A percentile compares a stretch with the other conserved stretches of the same genome.
Conservation (phyloP, 495 filamentous ascomycete genomes). For the Aspergillus leporis region DNA sequence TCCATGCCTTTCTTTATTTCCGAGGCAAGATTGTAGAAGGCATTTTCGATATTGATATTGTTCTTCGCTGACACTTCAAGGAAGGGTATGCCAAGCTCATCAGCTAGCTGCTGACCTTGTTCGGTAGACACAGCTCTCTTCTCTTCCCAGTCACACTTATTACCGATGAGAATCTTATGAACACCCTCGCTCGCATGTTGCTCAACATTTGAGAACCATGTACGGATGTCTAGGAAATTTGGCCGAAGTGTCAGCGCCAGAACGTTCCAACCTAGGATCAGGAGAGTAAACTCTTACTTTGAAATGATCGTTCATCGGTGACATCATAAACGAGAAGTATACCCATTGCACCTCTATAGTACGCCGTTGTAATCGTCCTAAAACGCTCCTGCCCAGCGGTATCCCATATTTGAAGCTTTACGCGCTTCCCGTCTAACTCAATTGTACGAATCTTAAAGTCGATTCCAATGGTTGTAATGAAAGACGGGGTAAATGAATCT, state of each 20-base stretch:
- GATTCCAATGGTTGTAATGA: conserved; percentile 99
- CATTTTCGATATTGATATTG: conserved; percentile 99
- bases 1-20: conserved; percentile 91
- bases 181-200: conserved; percentile 99
- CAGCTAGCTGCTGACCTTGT: conserved; percentile 87
- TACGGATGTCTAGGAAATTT: conserved; percentile 76
- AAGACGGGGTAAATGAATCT: conserved; percentile 96
- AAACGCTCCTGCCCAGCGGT: conserved; percentile 98
- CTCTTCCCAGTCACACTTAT: conserved; percentile 99
- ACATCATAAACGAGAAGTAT: conserved; percentile 98
- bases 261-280: neutral
- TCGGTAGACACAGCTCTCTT: conserved; percentile 93
- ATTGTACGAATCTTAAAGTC: conserved; percentile 99
- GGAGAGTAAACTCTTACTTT: conserved; percentile 65
- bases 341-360: conserved; percentile 97
- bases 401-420: conserved; percentile 99
- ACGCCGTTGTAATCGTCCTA: conserved; percentile 97
- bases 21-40: conserved; percentile 90
- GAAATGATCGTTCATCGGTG: conserved; percentile 94
- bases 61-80: conserved; percentile 97
- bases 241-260: conserved; percentile 1
- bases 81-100: conserved; percentile 97
- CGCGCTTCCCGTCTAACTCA: conserved; percentile 95
- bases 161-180: conserved; percentile 99
- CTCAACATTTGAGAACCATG: conserved; percentile 99